A percentile compares a stretch with the other conserved stretches of the same genome.
Evolutionary conservation across 805 yeast genomes (phyloP).

Genomic region (Wickerhamomyces kurtzmanii): DNA sequence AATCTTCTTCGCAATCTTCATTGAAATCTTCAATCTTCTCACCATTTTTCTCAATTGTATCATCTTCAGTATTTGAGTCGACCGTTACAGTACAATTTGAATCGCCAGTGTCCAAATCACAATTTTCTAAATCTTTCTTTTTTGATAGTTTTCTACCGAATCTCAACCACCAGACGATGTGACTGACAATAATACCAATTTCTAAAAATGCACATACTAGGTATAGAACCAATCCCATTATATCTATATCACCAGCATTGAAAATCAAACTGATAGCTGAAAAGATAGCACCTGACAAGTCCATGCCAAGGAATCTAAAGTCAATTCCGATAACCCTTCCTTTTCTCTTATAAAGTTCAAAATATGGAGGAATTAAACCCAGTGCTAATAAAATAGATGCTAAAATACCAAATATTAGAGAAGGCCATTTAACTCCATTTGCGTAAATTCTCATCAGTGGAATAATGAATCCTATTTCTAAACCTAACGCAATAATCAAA

Average conservation of each 20-base stretch:
- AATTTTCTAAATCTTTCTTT: constrained; percentile 2
- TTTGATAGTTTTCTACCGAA: constrained; percentile 21
- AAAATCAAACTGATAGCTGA: constrained; percentile 55
- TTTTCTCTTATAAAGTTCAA: constrained; percentile 65
- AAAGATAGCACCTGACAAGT: constrained; percentile 74
- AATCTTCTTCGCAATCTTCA: too few species aligned
- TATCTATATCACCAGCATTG: constrained; percentile 49
- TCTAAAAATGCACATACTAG: constrained; percentile 58
- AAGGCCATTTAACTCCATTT: constrained; percentile 59
- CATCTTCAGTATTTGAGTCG: not conserved
- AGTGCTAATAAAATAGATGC: constrained; percentile 63
- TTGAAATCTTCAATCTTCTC: too few species aligned
- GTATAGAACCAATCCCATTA: constrained; percentile 64
- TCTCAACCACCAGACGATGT: constrained; percentile 46
- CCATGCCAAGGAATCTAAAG: constrained; percentile 67
- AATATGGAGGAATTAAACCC: constrained; percentile 85
- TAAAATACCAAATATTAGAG: constrained; percentile 61
- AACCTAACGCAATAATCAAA: constrained; percentile 37
- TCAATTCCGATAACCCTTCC: constrained; percentile 90
- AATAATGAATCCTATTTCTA: constrained; percentile 61
- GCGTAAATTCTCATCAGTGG: constrained; percentile 52
- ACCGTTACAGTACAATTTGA: constrained; percentile 1
- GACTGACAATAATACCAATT: constrained; percentile 58
- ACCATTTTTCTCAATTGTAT: not conserved
- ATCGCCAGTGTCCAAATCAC: constrained; percentile 4